Percentiles rank a stretch among this genome's conserved stretches.
These are phyloP conservation scores for Talaromyces verruculosus DNA, from an alignment of 2,329 filamentous ascomycete genomes.

Conservation along the genomic window DNA sequence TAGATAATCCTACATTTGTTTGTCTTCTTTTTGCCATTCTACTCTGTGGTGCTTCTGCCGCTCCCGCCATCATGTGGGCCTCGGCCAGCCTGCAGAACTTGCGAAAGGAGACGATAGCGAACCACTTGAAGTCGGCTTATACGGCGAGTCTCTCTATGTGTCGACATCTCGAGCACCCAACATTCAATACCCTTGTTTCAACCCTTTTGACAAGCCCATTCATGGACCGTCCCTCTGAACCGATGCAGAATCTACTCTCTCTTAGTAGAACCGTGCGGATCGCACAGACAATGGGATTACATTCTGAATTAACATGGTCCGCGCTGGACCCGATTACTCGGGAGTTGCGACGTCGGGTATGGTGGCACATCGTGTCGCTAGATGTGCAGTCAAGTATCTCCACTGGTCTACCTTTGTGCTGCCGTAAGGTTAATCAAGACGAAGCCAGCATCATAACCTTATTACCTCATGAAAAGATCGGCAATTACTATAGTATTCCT, in stretches of 20 bases:
- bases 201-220: constrained; percentile 23
- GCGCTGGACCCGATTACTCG: not conserved
- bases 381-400: constrained; percentile 27
- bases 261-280: constrained; percentile 22
- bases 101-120: constrained; percentile 10
- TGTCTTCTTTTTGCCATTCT: constrained; percentile 15
- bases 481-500: not conserved
- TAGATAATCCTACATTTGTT: constrained; percentile 14
- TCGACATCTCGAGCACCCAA: constrained; percentile 24
- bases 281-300: constrained; percentile 26
- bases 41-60: constrained; percentile 13
- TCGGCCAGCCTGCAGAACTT: not conserved
- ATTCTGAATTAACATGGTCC: constrained; percentile 18
- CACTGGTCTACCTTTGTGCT: constrained; percentile 25
- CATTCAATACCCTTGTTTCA: constrained; percentile 24
- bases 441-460: not conserved
- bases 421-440: not conserved
- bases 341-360: constrained; percentile 23
- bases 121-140: constrained; percentile 18
- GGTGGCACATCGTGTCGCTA: constrained; percentile 28
- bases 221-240: not conserved
- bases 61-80: not conserved
- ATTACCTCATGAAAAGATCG: not conserved
- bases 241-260: constrained; percentile 15
- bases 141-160: constrained; percentile 22